These are phyloP conservation scores for Diplodia seriata DNA, from an alignment of 2,329 filamentous ascomycete species.

Conservation along the genomic window DNA sequence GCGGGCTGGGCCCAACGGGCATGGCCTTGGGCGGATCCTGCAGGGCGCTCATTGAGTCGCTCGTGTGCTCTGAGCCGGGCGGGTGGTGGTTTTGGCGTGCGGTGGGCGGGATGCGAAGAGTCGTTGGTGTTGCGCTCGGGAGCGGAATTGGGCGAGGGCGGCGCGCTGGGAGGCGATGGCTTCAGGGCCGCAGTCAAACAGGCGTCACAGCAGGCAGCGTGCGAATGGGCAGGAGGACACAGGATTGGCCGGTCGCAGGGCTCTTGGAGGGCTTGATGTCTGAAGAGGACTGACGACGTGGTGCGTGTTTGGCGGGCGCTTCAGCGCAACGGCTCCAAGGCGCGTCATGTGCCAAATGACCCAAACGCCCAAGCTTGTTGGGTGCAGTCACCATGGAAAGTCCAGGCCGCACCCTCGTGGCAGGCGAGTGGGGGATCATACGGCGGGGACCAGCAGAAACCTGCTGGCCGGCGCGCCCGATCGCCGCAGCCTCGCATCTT, in stretches of 20 bases:
- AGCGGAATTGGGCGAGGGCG: constrained; percentile 10
- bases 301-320: constrained; percentile 17
- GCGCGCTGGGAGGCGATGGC: constrained; percentile 16
- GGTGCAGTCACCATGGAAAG: background rate
- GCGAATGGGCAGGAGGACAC: constrained; percentile 3
- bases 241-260: constrained; percentile 14
- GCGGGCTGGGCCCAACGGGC: constrained; percentile 35
- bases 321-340: background rate
- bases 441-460: constrained; percentile 13
- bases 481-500: constrained; percentile 12
- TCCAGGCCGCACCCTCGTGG: constrained; percentile 18
- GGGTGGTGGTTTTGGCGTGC: constrained; percentile 1
- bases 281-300: constrained; percentile 13
- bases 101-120: background rate
- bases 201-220: constrained; percentile 18
- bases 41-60: constrained; percentile 39
- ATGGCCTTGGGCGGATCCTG: constrained; percentile 35
- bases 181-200: constrained; percentile 27
- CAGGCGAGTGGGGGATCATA: constrained; percentile 19
- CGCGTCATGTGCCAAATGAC: constrained; percentile 25
- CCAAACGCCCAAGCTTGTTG: background rate
- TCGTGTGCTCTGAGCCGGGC: constrained; percentile 4
- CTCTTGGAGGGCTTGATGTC: constrained; percentile 7
- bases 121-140: background rate
- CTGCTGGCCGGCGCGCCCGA: constrained; percentile 20